Evolutionary conservation across 2,329 filamentous ascomycete species (phyloP), one percentile per base, ranked within the genome.

Genomic region (Sporothrix brunneoviolacea): DNA sequence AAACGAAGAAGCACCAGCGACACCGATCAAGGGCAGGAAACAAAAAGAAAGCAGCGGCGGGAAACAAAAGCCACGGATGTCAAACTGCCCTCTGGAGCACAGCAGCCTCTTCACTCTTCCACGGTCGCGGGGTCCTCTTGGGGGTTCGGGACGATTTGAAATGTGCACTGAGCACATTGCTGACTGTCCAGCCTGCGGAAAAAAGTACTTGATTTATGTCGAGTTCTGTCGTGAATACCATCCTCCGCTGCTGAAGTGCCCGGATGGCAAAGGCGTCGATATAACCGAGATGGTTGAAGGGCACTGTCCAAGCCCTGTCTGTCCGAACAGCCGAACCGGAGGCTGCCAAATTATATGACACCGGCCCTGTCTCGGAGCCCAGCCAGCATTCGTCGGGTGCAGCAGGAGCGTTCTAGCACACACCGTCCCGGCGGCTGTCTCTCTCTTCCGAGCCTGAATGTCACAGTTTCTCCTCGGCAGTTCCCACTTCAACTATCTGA

Each of bases 401-500:
- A n/a, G n/a, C n/a, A n/a, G n/a, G n/a, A n/a, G n/a, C n/a, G n/a
- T n/a, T n/a, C n/a, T n/a, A n/a, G n/a, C n/a, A n/a, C n/a, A n/a
- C n/a, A n/a, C n/a, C n/a, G n/a, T n/a, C n/a, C n/a, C n/a, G n/a
- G n/a, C n/a, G n/a, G n/a, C n/a, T n/a, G n/a, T 28, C 7, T 10
- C 12, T 32, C 8, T 37, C 22, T 5, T 30, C 27, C 18, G 21
- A 21, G 15, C 30, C 30, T 33, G 35, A 5, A 18, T 6, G 12
- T 73, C 61, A 84, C 54, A 84, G 69, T 62, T 76, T 83, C 56
- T 75, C 68, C 32, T 67, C 73, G 41, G 67, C 66, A 10, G 65
- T 61, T 13, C 68, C 69, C 37, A 94, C 75, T 67, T 98, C 93
- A 48, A 91, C 84, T 58, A 96, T 75, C 68, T 97, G 93, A 67